A percentile compares a stretch with the other conserved stretches of the same genome.
These are phyloP conservation scores for Guadua angustifolia DNA, from an alignment of 176 grass and related monocot genomes.

Conservation along the genomic window DNA sequence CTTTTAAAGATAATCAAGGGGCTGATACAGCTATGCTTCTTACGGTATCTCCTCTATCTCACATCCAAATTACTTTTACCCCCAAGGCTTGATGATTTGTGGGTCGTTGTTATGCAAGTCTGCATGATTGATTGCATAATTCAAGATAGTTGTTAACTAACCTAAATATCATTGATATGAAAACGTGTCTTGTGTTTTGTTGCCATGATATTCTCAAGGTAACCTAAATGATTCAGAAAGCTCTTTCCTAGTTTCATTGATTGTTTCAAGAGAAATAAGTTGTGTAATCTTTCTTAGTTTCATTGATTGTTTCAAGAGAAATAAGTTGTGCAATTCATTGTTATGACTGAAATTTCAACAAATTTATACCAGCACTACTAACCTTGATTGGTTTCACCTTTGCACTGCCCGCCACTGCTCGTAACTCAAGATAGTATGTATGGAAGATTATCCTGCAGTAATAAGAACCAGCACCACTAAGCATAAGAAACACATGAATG, in stretches of 20 bases:
- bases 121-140: not conserved
- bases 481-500: too few relatives aligned
- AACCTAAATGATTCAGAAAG: not conserved
- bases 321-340: not conserved
- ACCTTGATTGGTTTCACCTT: too few relatives aligned
- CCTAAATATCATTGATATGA: not conserved
- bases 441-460: too few relatives aligned
- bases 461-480: too few relatives aligned
- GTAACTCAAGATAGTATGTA: too few relatives aligned
- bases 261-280: conserved; percentile 4
- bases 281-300: not conserved
- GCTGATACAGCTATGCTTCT: conserved; percentile 94
- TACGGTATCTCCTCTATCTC: conserved; percentile 56
- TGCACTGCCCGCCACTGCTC: too few relatives aligned
- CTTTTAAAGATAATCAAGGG: conserved; percentile 82
- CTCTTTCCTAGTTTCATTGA: not conserved
- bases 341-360: conserved; percentile 14
- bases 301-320: too few relatives aligned
- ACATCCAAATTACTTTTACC: not conserved
- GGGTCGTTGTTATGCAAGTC: not conserved
- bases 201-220: conserved; percentile 4
- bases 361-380: too few relatives aligned
- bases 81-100: conserved; percentile 8
- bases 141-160: not conserved
- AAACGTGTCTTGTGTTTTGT: not conserved